Percentiles rank a stretch among this genome's conserved stretches.
These are phyloP conservation scores for Erythrophleum ivorense DNA, from an alignment of 331 rosid genomes.

Conservation along the genomic window DNA sequence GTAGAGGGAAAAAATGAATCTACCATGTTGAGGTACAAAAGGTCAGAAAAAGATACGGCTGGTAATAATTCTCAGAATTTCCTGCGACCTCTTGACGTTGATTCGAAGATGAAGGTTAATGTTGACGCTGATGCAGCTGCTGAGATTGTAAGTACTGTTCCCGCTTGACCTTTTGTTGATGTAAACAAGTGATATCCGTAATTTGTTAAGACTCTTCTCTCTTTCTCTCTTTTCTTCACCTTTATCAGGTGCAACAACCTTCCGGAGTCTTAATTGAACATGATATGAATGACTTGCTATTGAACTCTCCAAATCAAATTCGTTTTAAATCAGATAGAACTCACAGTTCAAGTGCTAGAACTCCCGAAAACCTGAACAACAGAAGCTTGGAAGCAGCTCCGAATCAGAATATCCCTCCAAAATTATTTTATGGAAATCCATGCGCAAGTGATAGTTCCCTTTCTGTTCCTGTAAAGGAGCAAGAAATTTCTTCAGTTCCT, in stretches of 20 bases:
- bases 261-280: constrained; percentile 68
- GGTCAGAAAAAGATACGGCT: constrained; percentile 43
- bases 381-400: constrained; percentile 41
- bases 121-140: constrained; percentile 33
- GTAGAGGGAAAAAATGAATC: constrained; percentile 41
- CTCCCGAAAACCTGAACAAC: constrained; percentile 45
- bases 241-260: constrained; percentile 55
- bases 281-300: constrained; percentile 59
- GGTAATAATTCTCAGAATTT: constrained; percentile 47
- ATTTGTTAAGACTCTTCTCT: constrained; percentile 11
- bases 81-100: constrained; percentile 45
- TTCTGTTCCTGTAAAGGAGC: constrained; percentile 52
- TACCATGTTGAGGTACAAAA: constrained; percentile 39
- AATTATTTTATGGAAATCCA: constrained; percentile 43
- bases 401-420: constrained; percentile 37
- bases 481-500: constrained; percentile 51
- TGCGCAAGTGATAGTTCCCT: constrained; percentile 59
- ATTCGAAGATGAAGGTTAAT: constrained; percentile 44
- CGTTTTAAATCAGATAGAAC: constrained; percentile 52
- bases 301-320: constrained; percentile 64
- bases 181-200: neutral
- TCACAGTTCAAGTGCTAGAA: constrained; percentile 48
- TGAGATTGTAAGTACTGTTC: constrained; percentile 57
- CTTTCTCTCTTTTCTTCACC: constrained; percentile 14
- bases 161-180: neutral